A percentile compares a stretch with the other conserved stretches of the same genome.
Evolutionary conservation across 495 filamentous ascomycete species (phyloP).

Genomic region (Sabuloglossum arenarium): DNA sequence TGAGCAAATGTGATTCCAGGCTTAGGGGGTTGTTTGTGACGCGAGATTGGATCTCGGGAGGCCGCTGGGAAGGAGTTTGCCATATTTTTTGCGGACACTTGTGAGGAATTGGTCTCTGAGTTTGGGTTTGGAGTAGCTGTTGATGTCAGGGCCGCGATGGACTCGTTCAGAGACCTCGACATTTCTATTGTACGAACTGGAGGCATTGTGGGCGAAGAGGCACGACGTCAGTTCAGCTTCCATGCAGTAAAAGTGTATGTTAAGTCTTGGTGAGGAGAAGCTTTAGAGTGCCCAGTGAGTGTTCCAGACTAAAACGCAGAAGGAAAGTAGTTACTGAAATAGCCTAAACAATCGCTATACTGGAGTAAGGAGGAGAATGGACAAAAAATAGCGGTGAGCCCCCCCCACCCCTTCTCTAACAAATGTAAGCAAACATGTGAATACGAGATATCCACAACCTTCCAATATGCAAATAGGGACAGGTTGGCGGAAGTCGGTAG

Average conservation of each 20-base stretch:
- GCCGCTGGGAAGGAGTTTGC: conserved; percentile 13
- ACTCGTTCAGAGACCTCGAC: not conserved
- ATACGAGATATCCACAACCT: not conserved
- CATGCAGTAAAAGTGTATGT: not conserved
- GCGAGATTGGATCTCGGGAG: conserved; percentile 9
- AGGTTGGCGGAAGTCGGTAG: not conserved
- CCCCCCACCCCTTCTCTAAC: not conserved
- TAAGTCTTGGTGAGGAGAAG: not conserved
- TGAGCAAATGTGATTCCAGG: conserved; percentile 68
- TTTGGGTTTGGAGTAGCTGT: conserved; percentile 1
- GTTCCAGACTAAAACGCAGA: not conserved
- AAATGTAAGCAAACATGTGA: not conserved
- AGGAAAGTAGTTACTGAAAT: not conserved
- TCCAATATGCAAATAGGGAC: not conserved
- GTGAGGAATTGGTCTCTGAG: conserved; percentile 9
- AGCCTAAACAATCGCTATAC: not conserved
- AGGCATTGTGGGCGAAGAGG: not conserved
- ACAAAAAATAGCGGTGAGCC: not conserved
- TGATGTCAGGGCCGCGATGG: not conserved
- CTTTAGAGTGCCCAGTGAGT: not conserved
- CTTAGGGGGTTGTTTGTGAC: conserved; percentile 17
- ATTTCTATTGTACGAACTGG: not conserved
- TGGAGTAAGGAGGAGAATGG: not conserved
- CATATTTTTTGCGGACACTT: conserved; percentile 7
- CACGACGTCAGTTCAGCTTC: not conserved